Conservation (phyloP, 1,139 yeast species). For the Blastobotrys serpentis region DNA sequence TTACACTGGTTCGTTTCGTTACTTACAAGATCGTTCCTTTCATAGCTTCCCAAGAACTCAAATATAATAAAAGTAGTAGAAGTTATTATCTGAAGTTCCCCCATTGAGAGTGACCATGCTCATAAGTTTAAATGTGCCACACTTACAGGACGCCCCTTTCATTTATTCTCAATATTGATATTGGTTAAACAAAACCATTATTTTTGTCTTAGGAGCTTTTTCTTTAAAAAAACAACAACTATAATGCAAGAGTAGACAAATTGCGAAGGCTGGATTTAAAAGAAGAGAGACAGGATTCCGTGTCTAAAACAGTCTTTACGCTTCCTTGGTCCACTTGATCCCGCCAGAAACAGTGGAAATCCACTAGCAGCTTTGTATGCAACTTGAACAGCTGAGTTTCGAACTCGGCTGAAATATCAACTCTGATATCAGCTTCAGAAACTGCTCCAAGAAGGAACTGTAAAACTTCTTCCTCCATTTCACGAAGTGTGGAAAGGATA, state of each 20-base stretch:
- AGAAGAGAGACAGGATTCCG: conserved; percentile 30
- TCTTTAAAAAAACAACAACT: too few species aligned
- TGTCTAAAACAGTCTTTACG: conserved; percentile 37
- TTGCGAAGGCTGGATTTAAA: conserved; percentile 18
- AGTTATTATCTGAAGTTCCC: too few species aligned
- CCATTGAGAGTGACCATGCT: too few species aligned
- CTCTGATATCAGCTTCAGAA: not conserved
- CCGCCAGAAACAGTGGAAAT: conserved; percentile 37
- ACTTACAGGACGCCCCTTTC: too few species aligned
- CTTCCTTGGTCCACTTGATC: conserved; percentile 27
- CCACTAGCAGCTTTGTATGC: conserved; percentile 27
- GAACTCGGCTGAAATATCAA: not conserved
- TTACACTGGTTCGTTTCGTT: too few species aligned
- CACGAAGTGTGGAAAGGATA: not conserved
- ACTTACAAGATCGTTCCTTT: too few species aligned
- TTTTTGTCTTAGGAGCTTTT: too few species aligned
- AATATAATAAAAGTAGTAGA: too few species aligned
- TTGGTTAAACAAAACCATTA: too few species aligned
- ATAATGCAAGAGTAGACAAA: conserved; percentile 2
- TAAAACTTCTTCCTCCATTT: not conserved
- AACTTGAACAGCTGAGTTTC: conserved; percentile 13
- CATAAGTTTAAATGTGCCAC: too few species aligned
- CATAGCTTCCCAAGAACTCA: too few species aligned
- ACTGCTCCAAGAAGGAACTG: not conserved
- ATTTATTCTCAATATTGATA: too few species aligned